A percentile compares a stretch with the other conserved stretches of the same genome.
Conservation (phyloP, 2,329 filamentous ascomycete genomes). For the Orbilia blumenaviensis region DNA sequence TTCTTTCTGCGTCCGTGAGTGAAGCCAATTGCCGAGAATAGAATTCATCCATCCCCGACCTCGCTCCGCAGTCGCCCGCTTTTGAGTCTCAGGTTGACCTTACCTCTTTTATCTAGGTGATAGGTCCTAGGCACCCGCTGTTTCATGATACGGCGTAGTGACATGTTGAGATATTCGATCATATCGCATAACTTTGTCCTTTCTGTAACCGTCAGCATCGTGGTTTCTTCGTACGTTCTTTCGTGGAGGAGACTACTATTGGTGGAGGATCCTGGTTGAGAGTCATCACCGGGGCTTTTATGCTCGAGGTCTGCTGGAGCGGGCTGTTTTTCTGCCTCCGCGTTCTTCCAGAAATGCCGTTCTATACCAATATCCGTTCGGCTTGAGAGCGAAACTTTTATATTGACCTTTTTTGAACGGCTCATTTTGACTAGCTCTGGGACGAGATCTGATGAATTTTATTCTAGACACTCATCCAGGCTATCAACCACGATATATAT, state of each 20-base stretch:
- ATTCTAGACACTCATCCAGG: slow-evolving; percentile 36
- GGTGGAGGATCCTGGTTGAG: background rate
- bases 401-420: background rate
- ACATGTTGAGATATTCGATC: slow-evolving; percentile 22
- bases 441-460: slow-evolving; percentile 7
- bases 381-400: slow-evolving; percentile 17
- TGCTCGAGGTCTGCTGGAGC: background rate
- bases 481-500: slow-evolving; percentile 42
- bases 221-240: background rate
- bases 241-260: background rate
- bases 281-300: background rate
- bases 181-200: slow-evolving; percentile 24
- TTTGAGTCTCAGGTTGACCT: background rate
- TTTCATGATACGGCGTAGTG: background rate
- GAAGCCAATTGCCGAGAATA: slow-evolving; percentile 26
- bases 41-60: slow-evolving; percentile 30
- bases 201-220: slow-evolving; percentile 27
- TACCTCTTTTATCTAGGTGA: background rate
- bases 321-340: background rate
- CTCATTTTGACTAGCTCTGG: slow-evolving; percentile 11
- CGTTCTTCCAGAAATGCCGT: background rate
- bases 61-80: background rate
- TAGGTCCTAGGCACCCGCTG: background rate
- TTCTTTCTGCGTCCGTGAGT: slow-evolving; percentile 19
- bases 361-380: slow-evolving; percentile 1